Conservation (phyloP, 1,284 basidiomycete genomes). For the Ganoderma leucocontextum region DNA sequence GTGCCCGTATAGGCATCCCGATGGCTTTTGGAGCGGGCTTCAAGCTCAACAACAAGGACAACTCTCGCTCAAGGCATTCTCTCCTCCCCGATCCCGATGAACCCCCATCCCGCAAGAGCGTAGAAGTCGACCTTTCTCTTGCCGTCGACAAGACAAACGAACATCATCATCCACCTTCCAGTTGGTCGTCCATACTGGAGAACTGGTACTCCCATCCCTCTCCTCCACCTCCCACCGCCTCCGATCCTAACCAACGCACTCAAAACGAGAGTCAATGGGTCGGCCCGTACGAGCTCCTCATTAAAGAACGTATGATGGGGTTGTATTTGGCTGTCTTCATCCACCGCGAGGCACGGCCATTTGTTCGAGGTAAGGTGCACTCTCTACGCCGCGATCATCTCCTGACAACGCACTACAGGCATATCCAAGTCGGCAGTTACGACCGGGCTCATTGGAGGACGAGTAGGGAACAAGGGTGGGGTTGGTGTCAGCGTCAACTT, state of each 20-base stretch:
- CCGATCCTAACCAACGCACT: slow-evolving; percentile 21
- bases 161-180: slow-evolving; percentile 45
- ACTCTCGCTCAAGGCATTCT: slow-evolving; percentile 32
- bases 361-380: slow-evolving; percentile 59
- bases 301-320: slow-evolving; percentile 90
- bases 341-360: slow-evolving; percentile 67
- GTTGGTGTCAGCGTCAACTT: slow-evolving; percentile 86
- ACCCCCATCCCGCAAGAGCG: slow-evolving; percentile 30
- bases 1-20: slow-evolving; percentile 61
- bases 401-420: slow-evolving; percentile 47
- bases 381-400: slow-evolving; percentile 10
- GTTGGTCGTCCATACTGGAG: slow-evolving; percentile 80
- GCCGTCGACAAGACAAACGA: slow-evolving; percentile 26
- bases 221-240: slow-evolving; percentile 10
- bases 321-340: slow-evolving; percentile 82
- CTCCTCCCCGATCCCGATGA: slow-evolving; percentile 28
- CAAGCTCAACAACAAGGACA: slow-evolving; percentile 62
- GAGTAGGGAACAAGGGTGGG: slow-evolving; percentile 88
- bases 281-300: slow-evolving; percentile 79
- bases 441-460: slow-evolving; percentile 86
- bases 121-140: slow-evolving; percentile 26
- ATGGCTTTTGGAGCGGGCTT: slow-evolving; percentile 82
- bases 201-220: slow-evolving; percentile 67
- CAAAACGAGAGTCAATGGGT: slow-evolving; percentile 32
- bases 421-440: slow-evolving; percentile 79